These are phyloP conservation scores for Xerocomus amazonicus DNA, from an alignment of 1,284 basidiomycete species.

Conservation along the genomic window DNA sequence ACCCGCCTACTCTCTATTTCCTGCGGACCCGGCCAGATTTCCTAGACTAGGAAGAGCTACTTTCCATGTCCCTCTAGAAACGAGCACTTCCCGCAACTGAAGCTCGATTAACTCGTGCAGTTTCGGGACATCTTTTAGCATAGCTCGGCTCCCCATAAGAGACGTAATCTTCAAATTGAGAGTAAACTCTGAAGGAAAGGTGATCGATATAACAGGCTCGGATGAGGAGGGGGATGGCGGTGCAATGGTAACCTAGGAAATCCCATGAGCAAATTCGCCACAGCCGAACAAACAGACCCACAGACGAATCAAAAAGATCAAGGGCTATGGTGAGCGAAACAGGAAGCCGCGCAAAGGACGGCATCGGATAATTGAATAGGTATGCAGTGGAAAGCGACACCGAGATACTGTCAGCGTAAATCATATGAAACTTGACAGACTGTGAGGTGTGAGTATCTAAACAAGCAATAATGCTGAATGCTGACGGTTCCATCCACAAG, in stretches of 20 bases:
- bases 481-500: conserved; percentile 33
- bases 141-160: conserved; percentile 77
- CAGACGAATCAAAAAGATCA: conserved; percentile 70
- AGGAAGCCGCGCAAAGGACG: conserved; percentile 75
- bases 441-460: conserved; percentile 25
- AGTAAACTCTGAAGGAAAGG: conserved; percentile 61
- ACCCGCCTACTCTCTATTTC: conserved; percentile 31
- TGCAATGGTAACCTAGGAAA: conserved; percentile 44
- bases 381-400: conserved; percentile 78
- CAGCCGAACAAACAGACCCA: conserved; percentile 33
- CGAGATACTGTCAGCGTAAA: conserved; percentile 68
- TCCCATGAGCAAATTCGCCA: conserved; percentile 4
- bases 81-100: conserved; percentile 60
- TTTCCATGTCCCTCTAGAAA: conserved; percentile 64
- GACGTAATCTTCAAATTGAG: conserved; percentile 72
- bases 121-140: conserved; percentile 80
- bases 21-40: conserved; percentile 41
- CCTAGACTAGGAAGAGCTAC: conserved; percentile 64
- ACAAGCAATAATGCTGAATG: not conserved
- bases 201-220: conserved; percentile 54
- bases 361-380: conserved; percentile 77
- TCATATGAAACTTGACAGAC: conserved; percentile 54
- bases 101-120: conserved; percentile 77
- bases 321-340: conserved; percentile 75
- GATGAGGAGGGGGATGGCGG: conserved; percentile 48